phyloP scores from a whole-genome alignment of 768 basidiomycete species.

The Lentinula sp. region DNA sequence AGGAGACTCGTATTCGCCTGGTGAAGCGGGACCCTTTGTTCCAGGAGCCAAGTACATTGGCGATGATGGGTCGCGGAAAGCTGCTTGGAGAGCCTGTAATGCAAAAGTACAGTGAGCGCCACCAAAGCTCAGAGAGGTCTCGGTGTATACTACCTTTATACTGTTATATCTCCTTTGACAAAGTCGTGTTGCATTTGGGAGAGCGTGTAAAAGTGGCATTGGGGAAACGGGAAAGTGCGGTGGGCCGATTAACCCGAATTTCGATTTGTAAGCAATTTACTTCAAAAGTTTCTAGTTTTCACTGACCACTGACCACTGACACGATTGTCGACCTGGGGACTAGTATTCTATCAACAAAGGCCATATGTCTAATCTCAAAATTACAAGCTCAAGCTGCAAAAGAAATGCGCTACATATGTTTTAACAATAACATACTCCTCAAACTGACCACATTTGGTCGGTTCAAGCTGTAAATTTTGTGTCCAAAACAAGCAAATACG shows the following conservation, averaged over 20 bases:
- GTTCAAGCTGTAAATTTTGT: background rate
- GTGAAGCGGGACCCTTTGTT: constrained; percentile 50
- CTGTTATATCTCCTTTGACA: background rate
- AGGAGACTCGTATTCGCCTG: constrained; percentile 33
- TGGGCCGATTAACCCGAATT: background rate
- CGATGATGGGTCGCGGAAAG: constrained; percentile 57
- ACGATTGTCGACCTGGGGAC: too few relatives aligned
- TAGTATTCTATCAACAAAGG: too few relatives aligned
- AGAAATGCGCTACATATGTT: too few relatives aligned
- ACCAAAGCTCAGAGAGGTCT: background rate
- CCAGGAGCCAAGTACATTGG: constrained; percentile 64
- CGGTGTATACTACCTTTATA: background rate
- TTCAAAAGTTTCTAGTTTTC: too few relatives aligned
- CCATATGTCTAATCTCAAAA: too few relatives aligned
- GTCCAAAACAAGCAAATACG: background rate
- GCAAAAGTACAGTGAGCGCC: background rate
- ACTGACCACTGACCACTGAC: too few relatives aligned
- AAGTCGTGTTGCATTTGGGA: background rate
- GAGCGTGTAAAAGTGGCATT: background rate
- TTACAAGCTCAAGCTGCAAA: too few relatives aligned
- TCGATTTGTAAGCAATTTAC: background rate
- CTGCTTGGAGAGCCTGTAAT: constrained; percentile 54
- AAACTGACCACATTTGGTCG: background rate
- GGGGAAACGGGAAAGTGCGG: background rate
- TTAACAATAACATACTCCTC: too few relatives aligned